Conservation (phyloP, 169 alveolate genomes). For the Plasmodium berghei region DNA sequence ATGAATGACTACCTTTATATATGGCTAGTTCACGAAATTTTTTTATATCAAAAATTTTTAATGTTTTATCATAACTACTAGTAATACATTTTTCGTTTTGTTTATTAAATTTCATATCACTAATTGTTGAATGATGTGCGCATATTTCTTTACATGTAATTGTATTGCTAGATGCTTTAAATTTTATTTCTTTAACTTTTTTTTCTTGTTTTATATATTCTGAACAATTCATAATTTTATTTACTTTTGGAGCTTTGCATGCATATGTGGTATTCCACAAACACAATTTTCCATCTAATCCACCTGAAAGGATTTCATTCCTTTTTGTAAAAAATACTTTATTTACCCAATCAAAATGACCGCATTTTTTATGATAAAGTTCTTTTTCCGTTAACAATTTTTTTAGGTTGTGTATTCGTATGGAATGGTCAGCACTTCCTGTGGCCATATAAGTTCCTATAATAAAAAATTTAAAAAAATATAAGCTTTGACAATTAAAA, state of each 20-base stretch:
- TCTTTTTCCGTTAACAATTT: constrained; percentile 51
- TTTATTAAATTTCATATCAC: constrained; percentile 78
- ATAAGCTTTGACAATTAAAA: neutral
- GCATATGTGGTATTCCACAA: constrained; percentile 65
- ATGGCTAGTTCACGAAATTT: constrained; percentile 41
- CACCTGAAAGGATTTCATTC: constrained; percentile 78
- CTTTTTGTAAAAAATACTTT: constrained; percentile 72
- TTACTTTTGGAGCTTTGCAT: constrained; percentile 52
- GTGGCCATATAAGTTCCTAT: constrained; percentile 75
- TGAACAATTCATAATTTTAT: constrained; percentile 69
- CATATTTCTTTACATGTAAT: constrained; percentile 70
- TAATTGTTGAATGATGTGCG: constrained; percentile 76
- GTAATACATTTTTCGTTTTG: constrained; percentile 65
- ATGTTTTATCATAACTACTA: constrained; percentile 77
- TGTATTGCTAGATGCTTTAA: constrained; percentile 66
- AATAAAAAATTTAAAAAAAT: neutral
- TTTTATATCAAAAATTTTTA: constrained; percentile 69
- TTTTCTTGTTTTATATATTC: constrained; percentile 68
- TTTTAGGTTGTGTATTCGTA: constrained; percentile 68
- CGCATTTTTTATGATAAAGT: constrained; percentile 75
- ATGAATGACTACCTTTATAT: constrained; percentile 62
- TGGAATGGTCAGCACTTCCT: constrained; percentile 73
- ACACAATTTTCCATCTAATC: constrained; percentile 76
- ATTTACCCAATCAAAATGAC: constrained; percentile 75
- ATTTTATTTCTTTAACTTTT: constrained; percentile 46